A percentile compares a stretch with the other conserved stretches of the same genome.
These are phyloP conservation scores for Thelonectria discophora DNA, from an alignment of 2,329 filamentous ascomycete genomes.

Conservation along the genomic window DNA sequence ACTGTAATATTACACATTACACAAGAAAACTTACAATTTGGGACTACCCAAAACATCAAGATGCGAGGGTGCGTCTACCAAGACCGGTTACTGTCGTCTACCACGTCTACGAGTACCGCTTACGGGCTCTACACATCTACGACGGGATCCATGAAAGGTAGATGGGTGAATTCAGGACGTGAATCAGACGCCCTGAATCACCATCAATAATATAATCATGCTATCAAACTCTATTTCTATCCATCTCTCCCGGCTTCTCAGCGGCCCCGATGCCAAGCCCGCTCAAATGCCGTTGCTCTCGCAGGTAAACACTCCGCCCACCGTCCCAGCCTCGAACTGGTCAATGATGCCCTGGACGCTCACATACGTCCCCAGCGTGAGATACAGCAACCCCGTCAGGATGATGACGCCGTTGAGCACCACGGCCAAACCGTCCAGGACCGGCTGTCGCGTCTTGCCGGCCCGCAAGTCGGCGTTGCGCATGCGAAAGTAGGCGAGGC, in stretches of 20 bases:
- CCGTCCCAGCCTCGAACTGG: slow-evolving; percentile 71
- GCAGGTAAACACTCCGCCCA: slow-evolving; percentile 80
- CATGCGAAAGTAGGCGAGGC: slow-evolving; percentile 81
- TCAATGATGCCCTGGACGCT: slow-evolving; percentile 78
- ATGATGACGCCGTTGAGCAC: slow-evolving; percentile 78
- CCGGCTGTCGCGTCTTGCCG: slow-evolving; percentile 58
- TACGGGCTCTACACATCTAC: not conserved
- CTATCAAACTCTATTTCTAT: not conserved
- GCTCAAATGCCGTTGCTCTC: slow-evolving; percentile 69
- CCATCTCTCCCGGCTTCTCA: not conserved
- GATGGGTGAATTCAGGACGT: not conserved
- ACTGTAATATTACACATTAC: not conserved
- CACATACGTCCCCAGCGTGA: slow-evolving; percentile 82
- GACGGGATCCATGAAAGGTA: not conserved
- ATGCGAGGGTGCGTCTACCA: too few species aligned
- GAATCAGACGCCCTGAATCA: not conserved
- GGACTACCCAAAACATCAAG: too few species aligned
- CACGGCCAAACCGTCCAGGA: slow-evolving; percentile 64
- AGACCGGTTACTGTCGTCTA: not conserved
- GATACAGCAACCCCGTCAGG: slow-evolving; percentile 77
- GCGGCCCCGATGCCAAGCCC: too few species aligned
- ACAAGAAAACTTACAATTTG: not conserved
- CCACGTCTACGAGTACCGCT: not conserved
- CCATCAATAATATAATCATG: not conserved
- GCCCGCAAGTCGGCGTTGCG: slow-evolving; percentile 67